Base-by-base conservation (phyloP, 2,329 filamentous ascomycete genomes). In the Colletotrichum tamarilloi region DNA sequence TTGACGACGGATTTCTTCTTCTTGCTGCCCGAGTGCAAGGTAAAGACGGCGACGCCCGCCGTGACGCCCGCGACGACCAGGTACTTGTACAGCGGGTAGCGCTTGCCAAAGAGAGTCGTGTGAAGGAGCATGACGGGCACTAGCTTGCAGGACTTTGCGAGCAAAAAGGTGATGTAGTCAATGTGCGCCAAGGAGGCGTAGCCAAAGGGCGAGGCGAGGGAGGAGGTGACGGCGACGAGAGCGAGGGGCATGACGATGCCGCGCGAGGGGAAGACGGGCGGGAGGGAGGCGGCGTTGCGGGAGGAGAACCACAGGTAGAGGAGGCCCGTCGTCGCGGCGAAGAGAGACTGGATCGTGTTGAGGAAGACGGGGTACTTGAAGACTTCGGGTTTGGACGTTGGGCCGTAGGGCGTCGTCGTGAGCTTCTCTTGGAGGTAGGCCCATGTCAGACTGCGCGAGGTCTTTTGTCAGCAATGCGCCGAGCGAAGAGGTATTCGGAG, bases 71-170 rank as follows among this genome's bases (percentile, higher is more conserved):
- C 90, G 7, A 99, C 95, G 72, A 99, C 97, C 55, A 94, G 89
- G 85, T 99, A 99, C 86, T 99, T 99, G 88, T 98, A 98, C 58
- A 98, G 87, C 1, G 97, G 96, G 83, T 98, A 99, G 60, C 92
- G 89, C 79, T 93, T 93, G 73, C 93, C 92, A 87, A 98, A 99
- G 59, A 99, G 84, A 57, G 95, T 96, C 79, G 98, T 91, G 86
- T 99, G 96, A 53, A 99, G 89, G 79, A 97, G 92, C 97, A 99
- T 98, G 80, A 99, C 97, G 3, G 97, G 97, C n/a, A 99, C 91
- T 24, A 99, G 90, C 86, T 99, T 99, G 92, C 97, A 99, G 78
- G 93, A 95, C 85, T 99, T 98, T 78, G 97, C 96, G 55, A 99
- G 93, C 77, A 98, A 94, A 85, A 97, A 98, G 35, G 97, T 98